Base-by-base conservation (phyloP, 2,329 filamentous ascomycete species). In the Paraconiothyrium brasiliense region DNA sequence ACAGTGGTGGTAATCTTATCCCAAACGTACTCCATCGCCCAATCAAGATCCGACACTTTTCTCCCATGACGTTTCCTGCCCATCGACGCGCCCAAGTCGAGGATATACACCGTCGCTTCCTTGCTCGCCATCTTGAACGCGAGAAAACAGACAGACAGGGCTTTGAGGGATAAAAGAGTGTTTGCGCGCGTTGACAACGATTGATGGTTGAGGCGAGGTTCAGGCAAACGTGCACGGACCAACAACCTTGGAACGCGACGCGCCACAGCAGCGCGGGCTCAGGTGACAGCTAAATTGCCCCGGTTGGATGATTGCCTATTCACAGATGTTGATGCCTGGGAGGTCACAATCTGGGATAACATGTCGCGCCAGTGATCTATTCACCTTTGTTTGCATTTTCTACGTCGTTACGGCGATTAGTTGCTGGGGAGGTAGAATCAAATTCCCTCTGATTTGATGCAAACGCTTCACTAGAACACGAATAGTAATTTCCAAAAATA, bases 81-180 rank as follows among this genome's bases (percentile, higher is more conserved):
- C 92, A 97, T 97, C n/a, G 94, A 92, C 72, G 82, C 84, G 60
- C 93, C 94, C 27, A 97, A 84, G 80, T 99, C 95, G 63, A 99
- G 81, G 69, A 99, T 90, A 78, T 95, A 99, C 47, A 98, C 87
- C 0, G 91, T 95, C 9, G 93, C 93, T 82, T 98, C 93, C 78
- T 99, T 99, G 65, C 92, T 89, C 11, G 93, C 91, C 94, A 98
- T 98, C 58, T 50, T 57, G 44, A 44, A 50, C 37, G 52, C 22
- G 43, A 16, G 20, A 44, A 59, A 57, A 20, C 7, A 52, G 13
- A 6, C 20, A 54, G 30, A 56, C 57, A 34, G 30, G 46, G 30
- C 34, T 46, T 34, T 55, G 59, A 55, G 54, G 32, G 37, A 10
- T n/a, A 37, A 56, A 58, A 58, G 58, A 52, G 20, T 61, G 44